Conservation (phyloP, 2,329 filamentous ascomycete genomes). For the Pyrenochaeta sp. region DNA sequence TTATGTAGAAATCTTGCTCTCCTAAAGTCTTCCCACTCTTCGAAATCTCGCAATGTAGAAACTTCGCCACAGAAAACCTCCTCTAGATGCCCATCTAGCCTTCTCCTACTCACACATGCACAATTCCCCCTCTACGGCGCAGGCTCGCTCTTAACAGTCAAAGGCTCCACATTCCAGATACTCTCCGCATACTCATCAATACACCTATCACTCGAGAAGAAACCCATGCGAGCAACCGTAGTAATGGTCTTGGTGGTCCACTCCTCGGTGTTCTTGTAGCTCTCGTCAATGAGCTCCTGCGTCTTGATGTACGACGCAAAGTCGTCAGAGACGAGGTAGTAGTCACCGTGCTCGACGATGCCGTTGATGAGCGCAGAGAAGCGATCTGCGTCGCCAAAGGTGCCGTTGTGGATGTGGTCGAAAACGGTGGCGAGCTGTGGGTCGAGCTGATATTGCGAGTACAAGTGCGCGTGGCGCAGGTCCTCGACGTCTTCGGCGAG, state of each 20-base stretch:
- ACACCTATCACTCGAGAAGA: constrained; percentile 94
- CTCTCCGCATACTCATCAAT: constrained; percentile 97
- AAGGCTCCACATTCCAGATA: constrained; percentile 96
- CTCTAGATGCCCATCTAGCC: no score
- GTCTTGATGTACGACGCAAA: constrained; percentile 95
- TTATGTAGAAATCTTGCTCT: no score
- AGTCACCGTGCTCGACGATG: constrained; percentile 92
- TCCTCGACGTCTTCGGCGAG: constrained; percentile 96
- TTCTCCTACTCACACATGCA: no score
- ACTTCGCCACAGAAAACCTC: constrained; percentile 1
- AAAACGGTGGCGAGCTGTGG: constrained; percentile 82
- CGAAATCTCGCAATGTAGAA: no score
- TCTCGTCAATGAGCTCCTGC: constrained; percentile 87
- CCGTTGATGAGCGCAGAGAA: constrained; percentile 86
- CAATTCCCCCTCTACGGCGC: constrained; percentile 27
- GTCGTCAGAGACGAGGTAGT: constrained; percentile 97
- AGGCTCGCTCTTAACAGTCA: constrained; percentile 55
- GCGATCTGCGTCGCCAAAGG: constrained; percentile 78
- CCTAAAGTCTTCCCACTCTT: no score
- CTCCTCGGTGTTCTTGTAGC: constrained; percentile 88
- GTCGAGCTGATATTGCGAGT: constrained; percentile 80
- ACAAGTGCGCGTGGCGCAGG: constrained; percentile 87
- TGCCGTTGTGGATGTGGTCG: constrained; percentile 77
- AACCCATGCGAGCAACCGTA: constrained; percentile 92
- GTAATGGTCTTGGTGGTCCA: constrained; percentile 92